Percentiles rank a stretch among this genome's conserved stretches.
Evolutionary conservation across 2,329 filamentous ascomycete species (phyloP).

Genomic region (Colletotrichum sp.): DNA sequence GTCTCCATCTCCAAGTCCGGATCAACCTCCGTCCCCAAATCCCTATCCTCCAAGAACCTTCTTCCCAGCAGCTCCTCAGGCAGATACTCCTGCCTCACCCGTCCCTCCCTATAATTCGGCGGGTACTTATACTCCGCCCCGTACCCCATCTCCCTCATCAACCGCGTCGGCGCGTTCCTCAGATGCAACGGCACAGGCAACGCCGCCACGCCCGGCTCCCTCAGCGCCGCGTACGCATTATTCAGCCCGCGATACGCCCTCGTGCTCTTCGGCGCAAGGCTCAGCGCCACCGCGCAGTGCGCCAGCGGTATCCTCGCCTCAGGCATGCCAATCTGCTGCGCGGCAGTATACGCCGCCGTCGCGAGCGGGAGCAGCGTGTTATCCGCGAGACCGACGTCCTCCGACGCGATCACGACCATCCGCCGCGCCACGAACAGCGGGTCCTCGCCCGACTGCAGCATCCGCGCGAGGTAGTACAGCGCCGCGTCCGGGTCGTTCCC

Average conservation of each 20-base stretch:
- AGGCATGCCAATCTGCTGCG: constrained; percentile 93
- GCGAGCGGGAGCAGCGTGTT: constrained; percentile 83
- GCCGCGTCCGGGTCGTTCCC: constrained; percentile 87
- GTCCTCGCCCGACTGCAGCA: constrained; percentile 95
- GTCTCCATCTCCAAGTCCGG: constrained; percentile 59
- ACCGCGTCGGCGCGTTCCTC: constrained; percentile 85
- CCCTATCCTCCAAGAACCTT: constrained; percentile 77
- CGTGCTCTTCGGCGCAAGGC: constrained; percentile 84
- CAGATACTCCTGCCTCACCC: constrained; percentile 88
- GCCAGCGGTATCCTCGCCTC: constrained; percentile 93
- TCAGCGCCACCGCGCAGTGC: constrained; percentile 83
- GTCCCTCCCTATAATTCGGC: constrained; percentile 83
- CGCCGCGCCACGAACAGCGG: constrained; percentile 90
- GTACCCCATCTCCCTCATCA: constrained; percentile 94
- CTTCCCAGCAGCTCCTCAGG: constrained; percentile 75
- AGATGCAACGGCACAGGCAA: constrained; percentile 87
- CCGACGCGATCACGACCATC: constrained; percentile 92
- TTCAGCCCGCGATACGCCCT: constrained; percentile 80
- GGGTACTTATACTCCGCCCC: constrained; percentile 97
- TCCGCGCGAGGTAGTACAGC: constrained; percentile 92
- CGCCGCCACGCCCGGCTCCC: constrained; percentile 82
- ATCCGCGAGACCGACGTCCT: constrained; percentile 92
- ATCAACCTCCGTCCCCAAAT: constrained; percentile 82
- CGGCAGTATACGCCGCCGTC: constrained; percentile 83
- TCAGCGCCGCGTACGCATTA: constrained; percentile 78